Conservation (phyloP, 1,139 yeast species). For the Suhomyces bokatorum region DNA sequence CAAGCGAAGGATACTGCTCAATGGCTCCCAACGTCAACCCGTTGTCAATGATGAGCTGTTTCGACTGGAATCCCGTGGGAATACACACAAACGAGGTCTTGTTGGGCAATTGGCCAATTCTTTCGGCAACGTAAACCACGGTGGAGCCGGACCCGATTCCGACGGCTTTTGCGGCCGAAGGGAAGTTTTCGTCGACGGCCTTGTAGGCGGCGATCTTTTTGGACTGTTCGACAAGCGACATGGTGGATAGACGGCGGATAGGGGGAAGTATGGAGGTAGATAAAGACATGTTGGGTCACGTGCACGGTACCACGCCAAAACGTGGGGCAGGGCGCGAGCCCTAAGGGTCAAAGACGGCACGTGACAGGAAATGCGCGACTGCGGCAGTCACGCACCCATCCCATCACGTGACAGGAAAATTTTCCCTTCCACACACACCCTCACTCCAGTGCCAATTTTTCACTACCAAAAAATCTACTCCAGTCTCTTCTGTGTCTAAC, state of each 20-base stretch:
- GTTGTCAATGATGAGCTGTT: conserved; percentile 78
- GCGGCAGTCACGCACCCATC: background rate
- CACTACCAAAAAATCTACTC: conserved; percentile 6
- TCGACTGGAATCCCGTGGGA: conserved; percentile 96
- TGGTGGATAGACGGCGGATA: conserved; percentile 3
- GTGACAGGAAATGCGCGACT: background rate
- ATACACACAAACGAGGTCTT: conserved; percentile 70
- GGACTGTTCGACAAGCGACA: conserved; percentile 55
- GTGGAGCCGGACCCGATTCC: conserved; percentile 98
- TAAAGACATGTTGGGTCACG: conserved; percentile 1
- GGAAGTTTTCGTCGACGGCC: conserved; percentile 90
- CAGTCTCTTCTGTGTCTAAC: conserved; percentile 11
- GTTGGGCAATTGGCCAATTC: conserved; percentile 71
- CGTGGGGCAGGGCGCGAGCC: background rate
- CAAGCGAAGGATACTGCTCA: conserved; percentile 78
- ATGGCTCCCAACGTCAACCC: conserved; percentile 77
- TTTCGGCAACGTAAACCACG: conserved; percentile 92
- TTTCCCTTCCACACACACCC: conserved; percentile 14
- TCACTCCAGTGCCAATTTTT: conserved; percentile 6
- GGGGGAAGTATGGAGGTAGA: background rate
- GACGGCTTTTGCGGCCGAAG: conserved; percentile 65
- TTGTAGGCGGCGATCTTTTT: conserved; percentile 85
- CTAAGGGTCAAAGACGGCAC: too few relatives aligned
- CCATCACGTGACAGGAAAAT: conserved; percentile 8
- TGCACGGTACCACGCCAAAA: background rate